Conservation (phyloP, 192 early-diverging fungal species). For the Rhizophagus clarus region DNA sequence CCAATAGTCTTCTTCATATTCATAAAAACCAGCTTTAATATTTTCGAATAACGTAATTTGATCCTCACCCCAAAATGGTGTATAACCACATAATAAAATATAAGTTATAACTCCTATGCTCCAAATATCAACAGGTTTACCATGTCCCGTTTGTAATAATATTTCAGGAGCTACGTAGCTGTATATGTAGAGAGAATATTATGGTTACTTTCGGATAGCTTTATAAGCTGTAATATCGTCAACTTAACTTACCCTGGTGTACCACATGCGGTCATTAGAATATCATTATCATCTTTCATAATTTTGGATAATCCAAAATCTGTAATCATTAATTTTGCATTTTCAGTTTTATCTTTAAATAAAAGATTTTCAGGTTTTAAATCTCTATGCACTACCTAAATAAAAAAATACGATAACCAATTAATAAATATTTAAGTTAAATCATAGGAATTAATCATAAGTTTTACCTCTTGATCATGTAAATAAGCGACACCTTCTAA, state of each 20-base stretch:
- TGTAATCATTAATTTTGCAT: constrained; percentile 81
- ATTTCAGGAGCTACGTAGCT: constrained; percentile 86
- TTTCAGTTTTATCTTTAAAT: constrained; percentile 62
- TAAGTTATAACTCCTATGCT: constrained; percentile 91
- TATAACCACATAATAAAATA: constrained; percentile 79
- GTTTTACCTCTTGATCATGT: constrained; percentile 68
- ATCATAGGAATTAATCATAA: not conserved
- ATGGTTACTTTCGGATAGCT: no score
- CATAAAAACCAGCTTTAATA: constrained; percentile 69
- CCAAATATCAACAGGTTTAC: constrained; percentile 96
- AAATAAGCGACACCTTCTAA: constrained; percentile 84
- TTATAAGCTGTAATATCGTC: not conserved
- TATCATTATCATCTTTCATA: constrained; percentile 70
- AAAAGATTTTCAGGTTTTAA: constrained; percentile 89
- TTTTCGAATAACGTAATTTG: constrained; percentile 63
- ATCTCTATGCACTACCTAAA: constrained; percentile 81
- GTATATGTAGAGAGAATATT: not conserved
- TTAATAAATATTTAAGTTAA: no score
- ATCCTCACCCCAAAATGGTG: constrained; percentile 70
- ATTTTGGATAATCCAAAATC: constrained; percentile 88
- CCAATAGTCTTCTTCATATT: constrained; percentile 77
- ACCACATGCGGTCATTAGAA: constrained; percentile 86
- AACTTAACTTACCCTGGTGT: constrained; percentile 66
- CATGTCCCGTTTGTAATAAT: constrained; percentile 80
- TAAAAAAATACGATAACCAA: not conserved